These are phyloP conservation scores for Ampelocalamus luodianensis DNA, from an alignment of 176 grass and related monocot genomes.

Conservation along the genomic window DNA sequence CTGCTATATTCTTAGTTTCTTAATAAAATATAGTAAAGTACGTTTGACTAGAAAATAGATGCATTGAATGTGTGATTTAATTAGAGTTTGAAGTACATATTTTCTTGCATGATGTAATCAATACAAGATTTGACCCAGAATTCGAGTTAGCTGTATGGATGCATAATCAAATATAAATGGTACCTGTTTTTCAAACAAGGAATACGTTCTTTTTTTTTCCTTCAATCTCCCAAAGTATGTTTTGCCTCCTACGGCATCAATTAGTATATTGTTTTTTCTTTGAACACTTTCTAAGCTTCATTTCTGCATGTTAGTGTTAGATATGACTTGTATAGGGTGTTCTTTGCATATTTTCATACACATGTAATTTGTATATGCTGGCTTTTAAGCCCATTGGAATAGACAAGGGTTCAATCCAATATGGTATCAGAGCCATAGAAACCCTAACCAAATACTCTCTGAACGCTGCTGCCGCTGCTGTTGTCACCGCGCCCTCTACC, in stretches of 20 bases:
- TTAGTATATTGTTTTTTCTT: neutral
- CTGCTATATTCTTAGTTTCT: neutral
- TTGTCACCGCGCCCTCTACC: no score
- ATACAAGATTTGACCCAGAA: conserved; percentile 17
- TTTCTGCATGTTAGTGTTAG: neutral
- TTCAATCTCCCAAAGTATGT: conserved; percentile 2
- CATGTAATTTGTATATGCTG: no score
- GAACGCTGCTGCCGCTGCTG: no score
- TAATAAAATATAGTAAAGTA: neutral
- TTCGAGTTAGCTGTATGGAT: conserved; percentile 2
- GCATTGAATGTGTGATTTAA: conserved; percentile 17
- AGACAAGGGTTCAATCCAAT: no score
- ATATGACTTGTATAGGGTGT: no score
- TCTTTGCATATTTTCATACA: no score
- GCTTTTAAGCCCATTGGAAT: no score
- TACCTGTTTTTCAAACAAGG: neutral
- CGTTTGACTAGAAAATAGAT: conserved; percentile 8
- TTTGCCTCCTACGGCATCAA: neutral
- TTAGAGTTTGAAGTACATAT: neutral
- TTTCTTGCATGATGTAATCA: conserved; percentile 14
- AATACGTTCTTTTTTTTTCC: neutral
- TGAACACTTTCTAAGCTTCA: neutral
- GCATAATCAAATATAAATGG: conserved; percentile 16
- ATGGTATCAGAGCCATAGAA: no score
- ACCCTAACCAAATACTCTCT: no score